Conservation (phyloP, 208 protist genomes). For the Chromosphaera perkinsii region DNA sequence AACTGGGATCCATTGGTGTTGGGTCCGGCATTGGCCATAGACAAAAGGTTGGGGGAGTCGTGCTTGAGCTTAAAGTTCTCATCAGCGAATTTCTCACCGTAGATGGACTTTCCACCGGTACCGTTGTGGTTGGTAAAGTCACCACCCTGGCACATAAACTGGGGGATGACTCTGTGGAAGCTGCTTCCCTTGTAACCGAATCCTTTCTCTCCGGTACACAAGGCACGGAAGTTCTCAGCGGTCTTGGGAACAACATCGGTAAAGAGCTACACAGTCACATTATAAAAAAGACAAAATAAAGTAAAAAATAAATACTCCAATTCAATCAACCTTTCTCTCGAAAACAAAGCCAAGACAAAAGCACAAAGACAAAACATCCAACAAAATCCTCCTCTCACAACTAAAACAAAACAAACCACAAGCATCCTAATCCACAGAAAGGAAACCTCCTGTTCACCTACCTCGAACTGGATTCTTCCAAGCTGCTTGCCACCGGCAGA, state of each 20-base stretch:
- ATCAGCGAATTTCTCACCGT: conserved; percentile 74
- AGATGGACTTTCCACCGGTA: conserved; percentile 59
- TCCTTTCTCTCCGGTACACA: conserved; percentile 83
- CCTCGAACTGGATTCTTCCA: conserved; percentile 48
- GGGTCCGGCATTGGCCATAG: conserved; percentile 76
- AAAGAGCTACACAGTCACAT: background rate
- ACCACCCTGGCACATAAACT: conserved; percentile 39
- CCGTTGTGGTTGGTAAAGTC: conserved; percentile 34
- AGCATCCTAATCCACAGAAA: too few relatives aligned
- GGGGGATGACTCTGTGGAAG: conserved; percentile 88
- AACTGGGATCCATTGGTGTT: conserved; percentile 75
- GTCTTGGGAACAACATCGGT: background rate
- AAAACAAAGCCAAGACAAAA: too few relatives aligned
- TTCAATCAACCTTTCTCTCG: too few relatives aligned
- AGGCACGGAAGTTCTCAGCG: conserved; percentile 39
- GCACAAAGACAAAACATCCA: too few relatives aligned
- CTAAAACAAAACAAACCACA: too few relatives aligned
- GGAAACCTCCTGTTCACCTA: too few relatives aligned
- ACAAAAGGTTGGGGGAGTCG: conserved; percentile 43
- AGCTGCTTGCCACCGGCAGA: conserved; percentile 19
- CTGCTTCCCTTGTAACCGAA: conserved; percentile 83
- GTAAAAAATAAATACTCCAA: too few relatives aligned
- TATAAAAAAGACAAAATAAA: background rate
- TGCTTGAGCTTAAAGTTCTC: conserved; percentile 92
- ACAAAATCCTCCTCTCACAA: too few relatives aligned